These are phyloP conservation scores for Vitis riparia DNA, from an alignment of 164 flowering plant genomes.

Conservation along the genomic window DNA sequence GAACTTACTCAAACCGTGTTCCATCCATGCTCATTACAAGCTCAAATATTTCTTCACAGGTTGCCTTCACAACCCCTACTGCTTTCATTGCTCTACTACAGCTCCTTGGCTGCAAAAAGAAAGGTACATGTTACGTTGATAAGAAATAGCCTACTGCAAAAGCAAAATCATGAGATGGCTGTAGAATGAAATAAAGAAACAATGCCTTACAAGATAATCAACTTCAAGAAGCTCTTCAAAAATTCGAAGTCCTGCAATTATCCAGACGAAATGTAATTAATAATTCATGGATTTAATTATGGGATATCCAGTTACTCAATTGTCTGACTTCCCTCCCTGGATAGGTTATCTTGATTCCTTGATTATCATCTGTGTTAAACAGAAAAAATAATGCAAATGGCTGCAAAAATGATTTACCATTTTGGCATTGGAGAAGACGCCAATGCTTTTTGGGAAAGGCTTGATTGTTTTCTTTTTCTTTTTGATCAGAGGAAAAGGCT, in stretches of 20 bases:
- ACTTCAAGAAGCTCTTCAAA: constrained; percentile 98
- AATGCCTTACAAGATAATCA: constrained; percentile 84
- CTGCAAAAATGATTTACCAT: constrained; percentile 44
- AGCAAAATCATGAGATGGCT: neutral
- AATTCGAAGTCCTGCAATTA: constrained; percentile 85
- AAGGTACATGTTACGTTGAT: neutral
- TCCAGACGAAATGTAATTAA: constrained; percentile 1
- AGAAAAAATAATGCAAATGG: neutral
- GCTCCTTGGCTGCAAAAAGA: constrained; percentile 86
- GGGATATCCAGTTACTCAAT: neutral
- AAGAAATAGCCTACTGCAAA: neutral
- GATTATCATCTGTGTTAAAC: constrained; percentile 2
- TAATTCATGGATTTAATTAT: neutral
- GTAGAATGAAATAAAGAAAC: constrained; percentile 5
- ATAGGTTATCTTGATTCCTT: neutral
- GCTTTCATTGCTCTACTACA: constrained; percentile 99
- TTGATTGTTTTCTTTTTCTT: constrained; percentile 30
- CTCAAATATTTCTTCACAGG: constrained; percentile 97
- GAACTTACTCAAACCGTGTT: constrained; percentile 91
- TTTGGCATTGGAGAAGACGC: constrained; percentile 99
- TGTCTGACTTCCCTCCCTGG: neutral
- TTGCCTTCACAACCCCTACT: constrained; percentile 96
- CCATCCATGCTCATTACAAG: constrained; percentile 99
- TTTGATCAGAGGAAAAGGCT: constrained; percentile 49
- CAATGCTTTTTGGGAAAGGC: constrained; percentile 90